Evolutionary conservation across 352 stramenopile species (phyloP).

Genomic region (Halophytophthora polymorphica): DNA sequence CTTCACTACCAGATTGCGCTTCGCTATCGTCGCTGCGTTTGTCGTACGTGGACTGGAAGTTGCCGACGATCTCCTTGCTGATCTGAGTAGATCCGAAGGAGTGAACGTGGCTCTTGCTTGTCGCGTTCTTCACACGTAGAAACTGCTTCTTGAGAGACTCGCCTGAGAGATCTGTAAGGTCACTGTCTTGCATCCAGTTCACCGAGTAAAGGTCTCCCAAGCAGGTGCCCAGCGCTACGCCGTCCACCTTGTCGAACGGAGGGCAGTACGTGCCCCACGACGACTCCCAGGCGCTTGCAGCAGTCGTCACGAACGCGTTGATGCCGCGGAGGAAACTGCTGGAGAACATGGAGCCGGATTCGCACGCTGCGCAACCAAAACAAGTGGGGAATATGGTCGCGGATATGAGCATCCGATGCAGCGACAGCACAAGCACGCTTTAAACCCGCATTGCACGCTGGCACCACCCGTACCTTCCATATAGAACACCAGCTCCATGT

Average conservation of each 20-base stretch:
- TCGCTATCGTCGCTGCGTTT: conserved; percentile 25
- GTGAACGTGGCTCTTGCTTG: conserved; percentile 81
- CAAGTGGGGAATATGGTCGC: conserved; percentile 1
- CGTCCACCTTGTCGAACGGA: conserved; percentile 69
- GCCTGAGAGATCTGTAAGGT: conserved; percentile 69
- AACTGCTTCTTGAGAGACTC: conserved; percentile 84
- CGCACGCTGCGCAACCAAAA: conserved; percentile 55
- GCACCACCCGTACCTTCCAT: conserved; percentile 57
- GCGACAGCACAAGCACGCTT: too few species aligned
- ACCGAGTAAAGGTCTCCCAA: conserved; percentile 89
- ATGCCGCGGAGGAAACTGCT: conserved; percentile 69
- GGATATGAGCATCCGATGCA: background rate
- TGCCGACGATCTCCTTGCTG: conserved; percentile 72
- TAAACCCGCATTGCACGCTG: background rate
- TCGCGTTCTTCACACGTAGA: conserved; percentile 63
- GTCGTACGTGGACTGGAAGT: conserved; percentile 83
- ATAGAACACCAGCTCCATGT: conserved; percentile 91
- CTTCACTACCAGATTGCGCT: conserved; percentile 1
- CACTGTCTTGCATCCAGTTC: conserved; percentile 91
- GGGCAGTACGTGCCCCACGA: conserved; percentile 91
- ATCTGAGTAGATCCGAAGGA: conserved; percentile 62
- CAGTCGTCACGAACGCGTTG: conserved; percentile 88
- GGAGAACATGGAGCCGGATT: conserved; percentile 91
- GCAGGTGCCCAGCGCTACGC: conserved; percentile 70
- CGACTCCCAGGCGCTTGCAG: conserved; percentile 83